phyloP scores from a whole-genome alignment of 306 rosid genomes.

The Leucaena leucocephala region DNA sequence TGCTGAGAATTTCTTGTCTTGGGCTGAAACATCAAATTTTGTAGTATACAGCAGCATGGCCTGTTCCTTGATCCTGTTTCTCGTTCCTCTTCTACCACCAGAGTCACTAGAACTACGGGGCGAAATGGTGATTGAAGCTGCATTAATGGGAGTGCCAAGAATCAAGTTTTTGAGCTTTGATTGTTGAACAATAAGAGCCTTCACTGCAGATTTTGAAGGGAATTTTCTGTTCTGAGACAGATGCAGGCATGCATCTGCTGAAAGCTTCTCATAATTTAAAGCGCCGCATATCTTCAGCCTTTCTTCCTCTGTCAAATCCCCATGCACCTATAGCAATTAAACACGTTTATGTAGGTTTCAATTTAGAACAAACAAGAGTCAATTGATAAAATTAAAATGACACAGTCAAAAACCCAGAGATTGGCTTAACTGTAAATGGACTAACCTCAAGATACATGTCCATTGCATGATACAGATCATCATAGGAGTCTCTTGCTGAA shows the following conservation, averaged over 20 bases:
- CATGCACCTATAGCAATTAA: conserved; percentile 64
- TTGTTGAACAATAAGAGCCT: conserved; percentile 65
- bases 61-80: conserved; percentile 53
- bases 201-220: conserved; percentile 68
- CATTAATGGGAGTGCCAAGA: conserved; percentile 32
- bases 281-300: conserved; percentile 71
- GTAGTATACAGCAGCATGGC: conserved; percentile 57
- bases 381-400: neutral
- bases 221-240: conserved; percentile 70
- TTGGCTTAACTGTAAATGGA: neutral
- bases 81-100: conserved; percentile 41
- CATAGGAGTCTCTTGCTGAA: conserved; percentile 78
- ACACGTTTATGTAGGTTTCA: neutral
- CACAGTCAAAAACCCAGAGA: neutral
- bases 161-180: conserved; percentile 66
- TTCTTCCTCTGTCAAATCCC: conserved; percentile 74
- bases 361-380: conserved; percentile 8
- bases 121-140: conserved; percentile 45
- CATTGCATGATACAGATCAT: conserved; percentile 74
- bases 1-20: conserved; percentile 57
- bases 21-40: conserved; percentile 52
- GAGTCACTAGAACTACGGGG: conserved; percentile 43
- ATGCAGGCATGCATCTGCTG: conserved; percentile 57
- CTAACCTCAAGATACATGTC: conserved; percentile 78
- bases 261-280: conserved; percentile 77